Conservation (phyloP, 192 early-diverging fungal species). For the Linnemannia elongata region DNA sequence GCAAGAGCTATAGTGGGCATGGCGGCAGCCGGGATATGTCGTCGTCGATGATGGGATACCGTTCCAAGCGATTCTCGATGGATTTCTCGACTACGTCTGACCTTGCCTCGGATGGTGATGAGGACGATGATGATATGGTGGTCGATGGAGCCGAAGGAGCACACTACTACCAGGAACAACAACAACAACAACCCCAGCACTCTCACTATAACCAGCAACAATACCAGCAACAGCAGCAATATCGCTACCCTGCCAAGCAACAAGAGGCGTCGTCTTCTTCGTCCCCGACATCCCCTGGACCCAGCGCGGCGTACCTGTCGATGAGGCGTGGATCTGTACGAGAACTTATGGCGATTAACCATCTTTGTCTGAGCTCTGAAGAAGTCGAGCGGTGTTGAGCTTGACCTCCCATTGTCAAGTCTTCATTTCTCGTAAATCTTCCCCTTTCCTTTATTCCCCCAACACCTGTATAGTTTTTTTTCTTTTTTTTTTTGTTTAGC, state of each 20-base stretch:
- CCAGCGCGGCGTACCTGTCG: constrained; percentile 32
- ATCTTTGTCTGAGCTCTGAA: constrained; percentile 49
- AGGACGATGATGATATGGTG: constrained; percentile 30
- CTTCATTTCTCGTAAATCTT: neutral
- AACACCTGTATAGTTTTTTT: neutral
- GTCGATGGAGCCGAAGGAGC: constrained; percentile 10
- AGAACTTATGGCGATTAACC: constrained; percentile 52
- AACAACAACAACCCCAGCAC: neutral
- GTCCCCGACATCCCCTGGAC: neutral
- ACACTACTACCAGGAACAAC: neutral
- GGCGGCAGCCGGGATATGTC: constrained; percentile 4
- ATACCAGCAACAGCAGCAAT: neutral
- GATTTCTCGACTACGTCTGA: constrained; percentile 42
- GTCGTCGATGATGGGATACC: constrained; percentile 4
- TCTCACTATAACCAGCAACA: neutral
- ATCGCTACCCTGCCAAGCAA: neutral
- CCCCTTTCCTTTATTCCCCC: neutral
- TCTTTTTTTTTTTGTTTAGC: neutral
- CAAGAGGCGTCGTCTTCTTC: neutral
- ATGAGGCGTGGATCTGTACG: constrained; percentile 48
- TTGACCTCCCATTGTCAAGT: neutral
- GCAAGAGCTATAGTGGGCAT: constrained; percentile 34
- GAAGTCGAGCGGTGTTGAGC: constrained; percentile 39
- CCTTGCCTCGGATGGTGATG: constrained; percentile 35
- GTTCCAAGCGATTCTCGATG: constrained; percentile 38